phyloP scores from a whole-genome alignment of 495 filamentous ascomycete species.

The Penicillium crystallinum region DNA sequence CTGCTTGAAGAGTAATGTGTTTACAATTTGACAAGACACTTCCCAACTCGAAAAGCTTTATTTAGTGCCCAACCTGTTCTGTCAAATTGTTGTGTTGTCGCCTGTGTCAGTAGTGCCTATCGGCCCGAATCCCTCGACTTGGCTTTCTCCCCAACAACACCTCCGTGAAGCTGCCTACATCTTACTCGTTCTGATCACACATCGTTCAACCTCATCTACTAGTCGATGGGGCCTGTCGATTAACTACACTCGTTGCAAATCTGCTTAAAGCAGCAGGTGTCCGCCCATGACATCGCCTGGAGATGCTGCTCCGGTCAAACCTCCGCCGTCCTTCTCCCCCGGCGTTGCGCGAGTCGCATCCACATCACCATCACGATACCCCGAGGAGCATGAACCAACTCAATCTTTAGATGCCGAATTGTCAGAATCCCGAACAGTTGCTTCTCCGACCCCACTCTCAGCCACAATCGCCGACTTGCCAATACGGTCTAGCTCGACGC shows the following conservation, averaged over 20 bases:
- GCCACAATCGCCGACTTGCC: constrained; percentile 34
- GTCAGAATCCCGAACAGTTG: constrained; percentile 46
- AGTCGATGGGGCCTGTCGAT: constrained; percentile 35
- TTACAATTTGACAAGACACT: not conserved
- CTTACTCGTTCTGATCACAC: constrained; percentile 12
- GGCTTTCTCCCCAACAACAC: constrained; percentile 25
- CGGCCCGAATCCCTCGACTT: constrained; percentile 23
- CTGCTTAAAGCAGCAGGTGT: constrained; percentile 32
- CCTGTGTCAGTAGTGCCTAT: not conserved
- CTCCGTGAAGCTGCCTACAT: constrained; percentile 3
- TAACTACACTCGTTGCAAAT: constrained; percentile 8
- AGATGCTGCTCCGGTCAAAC: constrained; percentile 58
- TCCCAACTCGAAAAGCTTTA: not conserved
- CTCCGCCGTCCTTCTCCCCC: constrained; percentile 53
- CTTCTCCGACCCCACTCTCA: constrained; percentile 43
- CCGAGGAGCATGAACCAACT: constrained; percentile 36
- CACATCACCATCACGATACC: constrained; percentile 48
- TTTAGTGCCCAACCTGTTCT: not conserved
- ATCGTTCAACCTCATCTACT: constrained; percentile 2
- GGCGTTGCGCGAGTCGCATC: constrained; percentile 48
- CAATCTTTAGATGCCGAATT: constrained; percentile 43
- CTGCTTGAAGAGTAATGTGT: not conserved
- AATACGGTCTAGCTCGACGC: constrained; percentile 44
- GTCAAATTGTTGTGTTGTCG: not conserved
- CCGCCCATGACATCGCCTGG: constrained; percentile 59